Percentiles rank a stretch among this genome's conserved stretches.
These are phyloP conservation scores for Diaporthe australafricana DNA, from an alignment of 2,329 filamentous ascomycete genomes.

Conservation along the genomic window DNA sequence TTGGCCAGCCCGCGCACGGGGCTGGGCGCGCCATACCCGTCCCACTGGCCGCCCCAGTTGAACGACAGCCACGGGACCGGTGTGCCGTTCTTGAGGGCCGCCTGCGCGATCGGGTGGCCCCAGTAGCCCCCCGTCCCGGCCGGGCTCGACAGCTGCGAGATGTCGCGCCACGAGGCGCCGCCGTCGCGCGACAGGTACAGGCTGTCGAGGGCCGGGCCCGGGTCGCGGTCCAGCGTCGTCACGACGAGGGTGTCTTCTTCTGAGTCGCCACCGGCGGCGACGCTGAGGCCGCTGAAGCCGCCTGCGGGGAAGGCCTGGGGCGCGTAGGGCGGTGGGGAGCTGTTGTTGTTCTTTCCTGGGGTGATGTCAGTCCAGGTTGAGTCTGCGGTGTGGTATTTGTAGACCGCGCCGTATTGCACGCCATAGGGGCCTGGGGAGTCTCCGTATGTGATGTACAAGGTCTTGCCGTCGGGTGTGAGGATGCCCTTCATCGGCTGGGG, in stretches of 20 bases:
- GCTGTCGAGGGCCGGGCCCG: constrained; percentile 28
- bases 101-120: constrained; percentile 24
- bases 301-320: constrained; percentile 16
- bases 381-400: constrained; percentile 15
- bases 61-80: constrained; percentile 27
- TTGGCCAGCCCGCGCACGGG: constrained; percentile 24
- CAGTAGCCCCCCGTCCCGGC: constrained; percentile 22
- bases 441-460: constrained; percentile 24
- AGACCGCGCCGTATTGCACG: constrained; percentile 27
- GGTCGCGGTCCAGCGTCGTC: constrained; percentile 20
- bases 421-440: constrained; percentile 27
- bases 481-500: constrained; percentile 31
- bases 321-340: constrained; percentile 23
- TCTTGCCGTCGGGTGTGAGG: neutral
- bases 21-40: constrained; percentile 15
- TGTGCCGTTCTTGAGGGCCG: constrained; percentile 20
- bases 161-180: constrained; percentile 12
- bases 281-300: constrained; percentile 24
- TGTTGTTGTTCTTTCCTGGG: constrained; percentile 19
- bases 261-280: neutral
- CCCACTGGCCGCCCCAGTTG: constrained; percentile 23
- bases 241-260: constrained; percentile 27
- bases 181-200: constrained; percentile 24
- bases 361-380: constrained; percentile 27
- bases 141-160: constrained; percentile 22